Conservation (phyloP, 176 grass and related monocot species). For the Olyra latifolia region DNA sequence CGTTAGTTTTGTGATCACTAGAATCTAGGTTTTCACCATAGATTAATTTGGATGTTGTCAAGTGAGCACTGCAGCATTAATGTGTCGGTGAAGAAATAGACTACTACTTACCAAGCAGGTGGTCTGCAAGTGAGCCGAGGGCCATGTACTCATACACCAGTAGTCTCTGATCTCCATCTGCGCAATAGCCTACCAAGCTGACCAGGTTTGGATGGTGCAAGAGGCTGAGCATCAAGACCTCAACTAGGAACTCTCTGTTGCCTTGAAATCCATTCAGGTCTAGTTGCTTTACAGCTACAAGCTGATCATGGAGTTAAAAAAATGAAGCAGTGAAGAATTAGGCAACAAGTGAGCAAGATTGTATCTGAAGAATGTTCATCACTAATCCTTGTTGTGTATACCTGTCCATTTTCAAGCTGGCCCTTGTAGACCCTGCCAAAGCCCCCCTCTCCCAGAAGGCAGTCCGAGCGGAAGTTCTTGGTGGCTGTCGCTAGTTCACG, state of each 20-base stretch:
- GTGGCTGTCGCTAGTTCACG: slow-evolving; percentile 76
- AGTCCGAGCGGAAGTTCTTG: slow-evolving; percentile 60
- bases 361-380: neutral
- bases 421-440: slow-evolving; percentile 97
- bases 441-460: slow-evolving; percentile 75
- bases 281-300: slow-evolving; percentile 90
- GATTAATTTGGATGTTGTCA: neutral
- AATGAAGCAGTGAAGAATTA: neutral
- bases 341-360: neutral
- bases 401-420: slow-evolving; percentile 60
- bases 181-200: slow-evolving; percentile 84
- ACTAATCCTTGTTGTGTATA: slow-evolving; percentile 31
- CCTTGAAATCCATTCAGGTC: slow-evolving; percentile 76
- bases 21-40: slow-evolving; percentile 4
- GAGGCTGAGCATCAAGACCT: slow-evolving; percentile 84
- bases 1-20: neutral
- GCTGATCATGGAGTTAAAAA: slow-evolving; percentile 36
- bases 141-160: slow-evolving; percentile 93
- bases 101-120: slow-evolving; percentile 60
- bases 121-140: slow-evolving; percentile 69
- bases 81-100: slow-evolving; percentile 9
- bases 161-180: slow-evolving; percentile 83
- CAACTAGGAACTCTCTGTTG: slow-evolving; percentile 79
- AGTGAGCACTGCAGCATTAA: slow-evolving; percentile 13
- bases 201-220: slow-evolving; percentile 85